Base-by-base conservation (phyloP, 495 filamentous ascomycete genomes). In the Cryomyces minteri region DNA sequence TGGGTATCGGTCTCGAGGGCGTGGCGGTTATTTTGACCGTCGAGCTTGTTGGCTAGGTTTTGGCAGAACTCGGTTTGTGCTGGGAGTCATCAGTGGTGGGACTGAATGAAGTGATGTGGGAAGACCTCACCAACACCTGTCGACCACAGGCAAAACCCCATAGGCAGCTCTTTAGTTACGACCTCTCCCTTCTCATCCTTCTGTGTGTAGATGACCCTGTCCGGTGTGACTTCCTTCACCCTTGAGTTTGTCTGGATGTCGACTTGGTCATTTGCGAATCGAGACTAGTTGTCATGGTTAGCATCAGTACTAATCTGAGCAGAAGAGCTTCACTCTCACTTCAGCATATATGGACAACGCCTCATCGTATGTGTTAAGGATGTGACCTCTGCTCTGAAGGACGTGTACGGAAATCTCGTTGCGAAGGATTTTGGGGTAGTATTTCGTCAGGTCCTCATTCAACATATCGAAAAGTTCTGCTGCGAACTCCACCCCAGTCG, bases 321-420 rank as follows among this genome's bases (percentile, higher is more conserved):
- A 32, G 5, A 30, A 31, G 28, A 25, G 10, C 10, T 31, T 25
- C 12, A n/a, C 37, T 41, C 58, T 42, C 60, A 73, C 70, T 64
- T 99, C 92, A 45, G 92, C 92, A 58, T 85, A 99, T 55, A 77
- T 77, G 18, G 86, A 94, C 1, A 99, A 69, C 0, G 84, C 79
- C 61, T 96, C 92, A 53, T 99, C 92, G 57, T 99, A 99, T 4
- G 92, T 99, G 63, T 99, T 99, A 18, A 99, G 67, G 47, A 99
- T 99, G 55, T 99, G 88, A 33, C 74, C 77, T 39, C 92, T 73
- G 54, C 82, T 88, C 54, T 99, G 92, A 46, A 99, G 92, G 36
- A 99, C 69, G 58, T 99, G 92, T 0, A 99, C 88, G 4, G 92
- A 96, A 38, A 96, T 88, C 60, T 99, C 88, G 54, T 95, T 95